Evolutionary conservation across 2,329 filamentous ascomycete species (phyloP), one percentile per base, ranked within the genome.

Genomic region (Colletotrichum musae): DNA sequence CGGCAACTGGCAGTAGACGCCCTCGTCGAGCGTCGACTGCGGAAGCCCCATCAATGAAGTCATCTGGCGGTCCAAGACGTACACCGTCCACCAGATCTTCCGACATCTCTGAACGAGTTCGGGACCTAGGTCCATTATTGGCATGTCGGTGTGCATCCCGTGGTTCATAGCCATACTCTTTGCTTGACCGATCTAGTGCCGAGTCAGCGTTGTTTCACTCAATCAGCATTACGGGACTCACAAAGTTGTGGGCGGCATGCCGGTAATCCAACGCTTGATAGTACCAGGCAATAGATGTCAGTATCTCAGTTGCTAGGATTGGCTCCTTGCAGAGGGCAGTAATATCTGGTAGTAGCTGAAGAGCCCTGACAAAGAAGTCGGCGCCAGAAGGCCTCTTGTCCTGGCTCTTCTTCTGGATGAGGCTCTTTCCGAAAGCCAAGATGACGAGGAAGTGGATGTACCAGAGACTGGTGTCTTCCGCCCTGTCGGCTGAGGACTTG

Each of bases 341-440:
- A 5, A 80, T 75, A 47, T 84, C 81, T 0, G 85, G 84, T 1
- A 87, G 62, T 0, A 83, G 71, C 56, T 81, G 78, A 62, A 87
- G 77, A 0, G 83, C 84, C 48, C 82, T 80, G 0, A 82, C 77
- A 68, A 86, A 86, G 39, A 83, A 79, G 4, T 85, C 83, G 1
- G 81, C 80, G 0, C 86, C 86, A 0, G 84, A 81, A 0, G 86
- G 86, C 3, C 77, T 68, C 64, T 77, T 80, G 0, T 77, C 77
- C 10, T 78, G 75, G 4, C 73, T 75, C 21, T 81, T 75, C 16
- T 80, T 79, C 48, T 82, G 80, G 0, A 84, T 80, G 36, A 89
- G 85, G 0, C 84, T 85, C 71, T 88, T 88, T 0, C 87, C 87
- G 66, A 89, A 87, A 0, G 87, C 87, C 3, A 89, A 76, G 4